These are phyloP conservation scores for Suillus plorans DNA, from an alignment of 768 basidiomycete genomes.

Conservation along the genomic window DNA sequence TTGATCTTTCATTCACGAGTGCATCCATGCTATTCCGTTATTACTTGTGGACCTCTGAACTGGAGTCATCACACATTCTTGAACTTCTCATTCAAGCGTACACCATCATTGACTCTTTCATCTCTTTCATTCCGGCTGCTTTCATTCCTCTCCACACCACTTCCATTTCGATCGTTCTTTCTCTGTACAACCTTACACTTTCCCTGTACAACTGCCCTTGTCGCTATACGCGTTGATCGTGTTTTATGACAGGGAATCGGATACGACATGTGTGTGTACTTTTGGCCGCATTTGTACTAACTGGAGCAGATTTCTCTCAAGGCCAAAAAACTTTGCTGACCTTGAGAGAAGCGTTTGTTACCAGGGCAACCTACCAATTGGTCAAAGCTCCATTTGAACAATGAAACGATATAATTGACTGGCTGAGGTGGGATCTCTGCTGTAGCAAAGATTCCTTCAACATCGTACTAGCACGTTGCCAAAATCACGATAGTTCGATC, in stretches of 20 bases:
- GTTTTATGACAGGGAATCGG: not conserved
- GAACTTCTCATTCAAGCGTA: not conserved
- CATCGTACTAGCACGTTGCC: too few species aligned
- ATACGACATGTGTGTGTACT: not conserved
- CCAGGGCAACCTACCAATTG: too few species aligned
- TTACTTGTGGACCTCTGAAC: not conserved
- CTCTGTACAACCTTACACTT: not conserved
- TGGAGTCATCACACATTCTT: constrained; percentile 2
- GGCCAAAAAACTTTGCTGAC: not conserved
- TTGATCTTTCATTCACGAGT: constrained; percentile 5
- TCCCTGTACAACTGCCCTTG: not conserved
- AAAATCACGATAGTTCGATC: too few species aligned
- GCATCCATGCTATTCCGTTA: not conserved
- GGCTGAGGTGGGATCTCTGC: too few species aligned
- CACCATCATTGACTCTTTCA: not conserved
- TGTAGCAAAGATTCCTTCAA: too few species aligned
- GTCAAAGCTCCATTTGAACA: too few species aligned
- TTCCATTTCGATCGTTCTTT: not conserved
- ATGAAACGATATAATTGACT: too few species aligned
- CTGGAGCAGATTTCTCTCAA: not conserved
- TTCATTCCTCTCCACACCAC: not conserved
- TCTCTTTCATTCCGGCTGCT: not conserved
- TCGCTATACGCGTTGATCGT: not conserved
- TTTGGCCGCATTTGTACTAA: not conserved
- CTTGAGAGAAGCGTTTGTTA: too few species aligned